Conservation (phyloP, 2,329 filamentous ascomycete species). For the Periglandula ipomoeae region DNA sequence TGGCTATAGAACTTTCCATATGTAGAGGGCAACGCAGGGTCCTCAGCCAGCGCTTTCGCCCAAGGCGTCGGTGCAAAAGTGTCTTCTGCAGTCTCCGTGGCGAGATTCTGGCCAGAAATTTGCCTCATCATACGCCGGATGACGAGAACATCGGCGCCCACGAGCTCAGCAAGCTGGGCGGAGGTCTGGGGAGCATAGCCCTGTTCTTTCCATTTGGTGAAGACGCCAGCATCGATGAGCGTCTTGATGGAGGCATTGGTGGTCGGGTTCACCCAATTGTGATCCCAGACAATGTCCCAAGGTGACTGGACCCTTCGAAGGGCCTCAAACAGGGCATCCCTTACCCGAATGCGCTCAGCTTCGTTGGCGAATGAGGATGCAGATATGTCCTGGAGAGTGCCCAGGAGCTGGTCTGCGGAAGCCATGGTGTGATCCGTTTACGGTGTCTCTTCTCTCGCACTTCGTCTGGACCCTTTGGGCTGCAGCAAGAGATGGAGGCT, state of each 20-base stretch:
- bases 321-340: constrained; percentile 22
- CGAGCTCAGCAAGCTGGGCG: constrained; percentile 23
- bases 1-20: constrained; percentile 26
- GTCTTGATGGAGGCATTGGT: constrained; percentile 27
- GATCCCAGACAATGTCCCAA: constrained; percentile 30
- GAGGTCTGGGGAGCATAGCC: constrained; percentile 21
- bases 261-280: constrained; percentile 23
- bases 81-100: constrained; percentile 24
- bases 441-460: too few relatives aligned
- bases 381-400: constrained; percentile 17
- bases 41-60: constrained; percentile 19
- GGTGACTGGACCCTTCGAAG: constrained; percentile 25
- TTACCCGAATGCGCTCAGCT: constrained; percentile 21
- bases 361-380: constrained; percentile 22
- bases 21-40: constrained; percentile 19
- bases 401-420: constrained; percentile 17
- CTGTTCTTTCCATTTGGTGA: constrained; percentile 24
- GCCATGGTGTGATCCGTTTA: constrained; percentile 12
- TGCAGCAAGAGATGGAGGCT: too few relatives aligned
- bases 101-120: constrained; percentile 25
- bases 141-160: constrained; percentile 22
- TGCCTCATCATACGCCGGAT: constrained; percentile 27
- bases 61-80: constrained; percentile 25
- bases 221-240: constrained; percentile 28
- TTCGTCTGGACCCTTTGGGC: too few relatives aligned